Base-by-base conservation (phyloP, 108 stramenopile genomes). In the Nitzschia sp. region DNA sequence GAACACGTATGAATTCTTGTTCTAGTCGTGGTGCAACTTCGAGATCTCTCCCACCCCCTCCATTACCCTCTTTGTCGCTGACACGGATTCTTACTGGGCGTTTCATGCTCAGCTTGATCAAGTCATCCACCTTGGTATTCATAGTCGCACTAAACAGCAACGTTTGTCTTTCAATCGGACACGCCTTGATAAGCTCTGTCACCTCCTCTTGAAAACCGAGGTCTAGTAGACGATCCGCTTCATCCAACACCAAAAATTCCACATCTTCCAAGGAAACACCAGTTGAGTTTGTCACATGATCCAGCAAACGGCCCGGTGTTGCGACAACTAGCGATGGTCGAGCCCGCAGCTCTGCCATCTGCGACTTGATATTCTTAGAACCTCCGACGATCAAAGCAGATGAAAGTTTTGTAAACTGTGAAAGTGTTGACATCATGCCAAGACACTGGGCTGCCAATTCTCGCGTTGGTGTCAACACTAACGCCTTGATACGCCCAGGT, bases 131-230 rank as follows among this genome's bases (percentile, higher is more conserved):
- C 68, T 92, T 95, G 16, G 96, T 91, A 59, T 85, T 93, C 93
- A 99, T 91, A n/a, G 98, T 99, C 0, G 98, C 98, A 53, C 96
- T 97, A 77, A 98, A 99, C 26, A 99, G 80, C 70, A 99, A 63
- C 11, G 97, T 97, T 61, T 99, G 98, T 27, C 98, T 75, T 31
- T 88, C 72, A 21, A 68, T 68, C 19, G 98, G 98, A 36, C 88
- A 94, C 1, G 92, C 65, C 59, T 95, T 93, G 64, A 98, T 68
- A n/a, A 99, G 60, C 82, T 97, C 89, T 45, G 81, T 70, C 11
- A 98, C 93, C 78, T 99, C 98, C 46, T 96, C 97, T 35, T 92
- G 81, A 72, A 99, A 99, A 13, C 98, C 98, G 41, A 99, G 71
- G 55, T 99, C 97, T 2, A 97, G 73, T 29, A 99, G 75, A 2